Conservation (phyloP, 2,329 filamentous ascomycete species). For the Fusarium torulosum region DNA sequence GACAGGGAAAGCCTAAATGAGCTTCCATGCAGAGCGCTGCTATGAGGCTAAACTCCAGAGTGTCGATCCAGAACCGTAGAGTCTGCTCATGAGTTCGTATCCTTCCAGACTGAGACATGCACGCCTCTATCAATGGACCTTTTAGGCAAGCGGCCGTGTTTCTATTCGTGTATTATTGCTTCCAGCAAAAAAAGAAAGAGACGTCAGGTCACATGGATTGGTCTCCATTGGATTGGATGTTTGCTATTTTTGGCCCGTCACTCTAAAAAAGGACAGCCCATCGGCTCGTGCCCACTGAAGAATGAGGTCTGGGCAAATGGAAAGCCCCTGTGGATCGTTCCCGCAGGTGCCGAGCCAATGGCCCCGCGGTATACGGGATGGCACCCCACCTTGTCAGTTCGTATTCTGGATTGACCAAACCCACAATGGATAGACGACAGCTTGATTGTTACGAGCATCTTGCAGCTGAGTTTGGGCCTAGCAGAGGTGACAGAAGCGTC, state of each 20-base stretch:
- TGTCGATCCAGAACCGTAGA: not conserved
- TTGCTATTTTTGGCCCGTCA: slow-evolving; percentile 37
- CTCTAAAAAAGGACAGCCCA: slow-evolving; percentile 15
- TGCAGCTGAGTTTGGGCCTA: slow-evolving; percentile 22
- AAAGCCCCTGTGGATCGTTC: slow-evolving; percentile 32
- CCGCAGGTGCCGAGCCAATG: slow-evolving; percentile 37
- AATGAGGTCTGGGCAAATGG: slow-evolving; percentile 5
- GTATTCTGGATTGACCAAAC: slow-evolving; percentile 44
- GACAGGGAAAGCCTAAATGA: slow-evolving; percentile 15
- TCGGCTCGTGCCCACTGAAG: slow-evolving; percentile 6
- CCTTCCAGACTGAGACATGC: slow-evolving; percentile 26
- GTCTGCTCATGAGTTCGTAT: slow-evolving; percentile 31
- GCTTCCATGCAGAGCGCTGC: slow-evolving; percentile 25
- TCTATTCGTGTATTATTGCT: slow-evolving; percentile 37
- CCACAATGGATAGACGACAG: slow-evolving; percentile 23
- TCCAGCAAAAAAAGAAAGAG: not conserved
- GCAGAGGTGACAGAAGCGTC: not conserved
- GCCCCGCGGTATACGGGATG: slow-evolving; percentile 30
- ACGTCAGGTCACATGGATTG: not conserved
- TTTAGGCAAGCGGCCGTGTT: slow-evolving; percentile 22
- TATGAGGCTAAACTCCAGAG: slow-evolving; percentile 31
- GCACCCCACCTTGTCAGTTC: slow-evolving; percentile 46
- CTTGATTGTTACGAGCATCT: slow-evolving; percentile 33
- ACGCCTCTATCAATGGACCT: slow-evolving; percentile 3
- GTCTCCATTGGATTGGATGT: not conserved